Percentiles rank a stretch among this genome's conserved stretches.
Conservation (phyloP, 345 rosid species). For the Conringia planisiliqua region DNA sequence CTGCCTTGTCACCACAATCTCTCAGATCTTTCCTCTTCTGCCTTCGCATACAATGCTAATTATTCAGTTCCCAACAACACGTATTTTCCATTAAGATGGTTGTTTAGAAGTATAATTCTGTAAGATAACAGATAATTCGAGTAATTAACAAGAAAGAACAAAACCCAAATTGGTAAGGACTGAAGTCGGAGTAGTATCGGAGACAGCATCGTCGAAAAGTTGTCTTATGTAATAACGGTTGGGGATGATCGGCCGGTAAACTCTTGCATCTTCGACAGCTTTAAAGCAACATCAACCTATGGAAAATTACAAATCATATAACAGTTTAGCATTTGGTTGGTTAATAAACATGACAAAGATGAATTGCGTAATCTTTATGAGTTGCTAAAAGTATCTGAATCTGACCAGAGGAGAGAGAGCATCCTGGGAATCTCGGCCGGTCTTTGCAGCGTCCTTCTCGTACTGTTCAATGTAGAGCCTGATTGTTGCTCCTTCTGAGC, state of each 20-base stretch:
- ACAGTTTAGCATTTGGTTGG: neutral
- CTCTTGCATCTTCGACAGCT: slow-evolving; percentile 83
- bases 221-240: slow-evolving; percentile 68
- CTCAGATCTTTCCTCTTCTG: neutral
- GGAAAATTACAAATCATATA: neutral
- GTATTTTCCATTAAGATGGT: neutral
- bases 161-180: neutral
- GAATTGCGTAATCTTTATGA: neutral
- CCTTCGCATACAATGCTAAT: neutral
- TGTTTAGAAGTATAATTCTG: neutral
- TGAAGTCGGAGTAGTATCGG: slow-evolving; percentile 1
- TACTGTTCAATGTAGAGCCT: slow-evolving; percentile 91
- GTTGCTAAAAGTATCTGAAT: neutral
- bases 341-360: neutral
- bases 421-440: slow-evolving; percentile 72
- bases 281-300: slow-evolving; percentile 86
- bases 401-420: slow-evolving; percentile 82
- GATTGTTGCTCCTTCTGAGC: slow-evolving; percentile 92
- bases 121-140: neutral
- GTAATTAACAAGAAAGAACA: neutral
- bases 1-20: too few species aligned
- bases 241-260: slow-evolving; percentile 88
- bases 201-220: neutral
- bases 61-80: neutral
- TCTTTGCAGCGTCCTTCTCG: slow-evolving; percentile 75